phyloP scores from a whole-genome alignment of 2,329 filamentous ascomycete genomes.

The Paraphoma sp. region DNA sequence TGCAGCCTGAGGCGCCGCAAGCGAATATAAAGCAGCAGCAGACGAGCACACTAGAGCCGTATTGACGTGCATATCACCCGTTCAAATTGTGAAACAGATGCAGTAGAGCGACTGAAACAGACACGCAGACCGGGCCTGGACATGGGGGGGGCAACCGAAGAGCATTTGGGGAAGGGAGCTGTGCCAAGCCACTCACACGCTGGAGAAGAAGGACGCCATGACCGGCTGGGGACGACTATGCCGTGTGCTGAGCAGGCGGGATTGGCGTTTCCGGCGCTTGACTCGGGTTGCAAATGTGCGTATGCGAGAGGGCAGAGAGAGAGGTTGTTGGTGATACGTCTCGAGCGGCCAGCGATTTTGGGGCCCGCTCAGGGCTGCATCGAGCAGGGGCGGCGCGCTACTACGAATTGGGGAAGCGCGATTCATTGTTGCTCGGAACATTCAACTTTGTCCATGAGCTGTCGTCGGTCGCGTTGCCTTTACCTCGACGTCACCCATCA shows the following conservation, averaged over 20 bases:
- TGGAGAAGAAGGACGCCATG: conserved; percentile 52
- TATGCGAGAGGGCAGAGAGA: conserved; percentile 26
- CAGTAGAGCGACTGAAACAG: conserved; percentile 37
- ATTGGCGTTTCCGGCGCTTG: conserved; percentile 12
- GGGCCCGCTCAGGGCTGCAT: conserved; percentile 29
- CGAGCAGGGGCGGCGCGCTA: conserved; percentile 41
- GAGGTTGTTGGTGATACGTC: conserved; percentile 41
- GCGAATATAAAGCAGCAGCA: conserved; percentile 6
- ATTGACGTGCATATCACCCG: conserved; percentile 18
- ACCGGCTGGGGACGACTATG: conserved; percentile 16
- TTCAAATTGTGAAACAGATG: conserved; percentile 32
- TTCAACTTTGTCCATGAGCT: conserved; percentile 27
- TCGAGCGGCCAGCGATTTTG: conserved; percentile 36
- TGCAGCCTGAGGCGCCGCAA: conserved; percentile 12
- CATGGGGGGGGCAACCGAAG: conserved; percentile 27
- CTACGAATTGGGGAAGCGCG: conserved; percentile 23
- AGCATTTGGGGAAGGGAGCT: conserved; percentile 37
- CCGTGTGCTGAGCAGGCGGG: conserved; percentile 12
- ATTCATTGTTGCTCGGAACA: conserved; percentile 22
- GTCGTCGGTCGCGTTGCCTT: conserved; percentile 12
- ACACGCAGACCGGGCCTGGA: conserved; percentile 29
- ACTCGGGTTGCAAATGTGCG: conserved; percentile 23
- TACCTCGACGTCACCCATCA: neutral
- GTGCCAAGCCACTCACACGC: conserved; percentile 50
- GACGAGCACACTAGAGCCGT: conserved; percentile 5